Conservation (phyloP, 2,329 filamentous ascomycete species). For the Pezicula neosporulosa region DNA sequence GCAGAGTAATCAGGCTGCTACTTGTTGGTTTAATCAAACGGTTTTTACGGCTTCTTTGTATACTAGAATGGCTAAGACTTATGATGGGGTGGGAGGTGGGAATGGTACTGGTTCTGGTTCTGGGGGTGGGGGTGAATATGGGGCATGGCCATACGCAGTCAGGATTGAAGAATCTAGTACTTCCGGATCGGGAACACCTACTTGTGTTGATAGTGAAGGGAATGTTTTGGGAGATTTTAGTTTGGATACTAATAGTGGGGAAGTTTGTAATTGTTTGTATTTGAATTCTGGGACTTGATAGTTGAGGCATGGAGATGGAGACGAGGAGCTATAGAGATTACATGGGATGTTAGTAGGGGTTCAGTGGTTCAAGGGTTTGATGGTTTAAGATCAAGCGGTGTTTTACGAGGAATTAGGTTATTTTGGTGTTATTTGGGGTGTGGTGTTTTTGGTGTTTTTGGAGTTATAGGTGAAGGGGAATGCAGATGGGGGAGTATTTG, state of each 20-base stretch:
- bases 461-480: no score
- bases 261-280: constrained; percentile 23
- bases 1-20: constrained; percentile 39
- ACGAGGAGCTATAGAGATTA: no score
- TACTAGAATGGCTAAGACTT: constrained; percentile 45
- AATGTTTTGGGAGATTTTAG: constrained; percentile 34
- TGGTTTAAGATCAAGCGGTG: no score
- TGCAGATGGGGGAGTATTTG: no score
- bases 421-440: no score
- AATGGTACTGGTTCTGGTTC: constrained; percentile 21
- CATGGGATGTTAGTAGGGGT: no score
- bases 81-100: constrained; percentile 30
- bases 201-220: constrained; percentile 44
- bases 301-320: background rate
- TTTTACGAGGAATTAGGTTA: no score
- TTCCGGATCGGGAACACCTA: constrained; percentile 46
- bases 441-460: no score
- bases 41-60: constrained; percentile 56
- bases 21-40: constrained; percentile 57
- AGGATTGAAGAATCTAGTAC: constrained; percentile 49
- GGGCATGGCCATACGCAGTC: constrained; percentile 55
- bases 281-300: constrained; percentile 21
- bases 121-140: constrained; percentile 24
- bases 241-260: constrained; percentile 13
- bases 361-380: no score